Evolutionary conservation across 2,329 filamentous ascomycete genomes (phyloP), one percentile per base, ranked within the genome.

Genomic region (Xylaria sp.): DNA sequence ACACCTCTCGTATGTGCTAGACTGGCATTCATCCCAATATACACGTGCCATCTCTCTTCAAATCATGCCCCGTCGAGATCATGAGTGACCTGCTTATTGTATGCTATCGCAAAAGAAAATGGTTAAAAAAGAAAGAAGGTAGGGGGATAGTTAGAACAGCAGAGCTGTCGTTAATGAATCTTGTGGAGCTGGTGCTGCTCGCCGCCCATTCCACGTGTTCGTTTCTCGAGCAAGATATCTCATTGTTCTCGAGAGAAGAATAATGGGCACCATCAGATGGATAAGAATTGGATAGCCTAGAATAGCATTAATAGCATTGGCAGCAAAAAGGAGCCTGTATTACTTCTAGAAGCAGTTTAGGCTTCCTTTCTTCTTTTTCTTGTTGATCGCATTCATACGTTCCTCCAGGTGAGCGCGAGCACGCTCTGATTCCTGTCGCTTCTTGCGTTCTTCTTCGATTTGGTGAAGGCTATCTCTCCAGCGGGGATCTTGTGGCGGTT

Each of bases 361-460:
- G 74, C 92, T 94, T 77, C 92, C 90, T 88, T 97, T 97, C 86
- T 94, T 94, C 88, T 97, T 94, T 87, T 95, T 97, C 86, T 97
- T 89, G 82, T 91, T 94, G 80, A 96, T 91, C 67, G 92, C 91
- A 77, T 95, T 94, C 90, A 99, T 99, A 65, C 95, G 89, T 84
- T 97, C 93, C 82, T 99, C 95, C 29, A 99, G 88, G 77, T 97
- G 93, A 47, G 92, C 92, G 63, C 92, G 87, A 51, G 96, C 96
- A 72, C 92, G 90, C 84, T 99, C 96, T 42, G 97, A 94, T 71
- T 95, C 93, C 72, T 93, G 87, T 69, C 96, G 88, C 83, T 97
- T 97, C 84, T 93, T 95, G 75, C 95, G 90, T 86, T 99, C 96
- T 82, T 99, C 95, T 80, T 99, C 97, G 25, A 98, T 93, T 69